Evolutionary conservation across 805 yeast genomes (phyloP).

Genomic region (Schizosaccharomyces cryophilus): DNA sequence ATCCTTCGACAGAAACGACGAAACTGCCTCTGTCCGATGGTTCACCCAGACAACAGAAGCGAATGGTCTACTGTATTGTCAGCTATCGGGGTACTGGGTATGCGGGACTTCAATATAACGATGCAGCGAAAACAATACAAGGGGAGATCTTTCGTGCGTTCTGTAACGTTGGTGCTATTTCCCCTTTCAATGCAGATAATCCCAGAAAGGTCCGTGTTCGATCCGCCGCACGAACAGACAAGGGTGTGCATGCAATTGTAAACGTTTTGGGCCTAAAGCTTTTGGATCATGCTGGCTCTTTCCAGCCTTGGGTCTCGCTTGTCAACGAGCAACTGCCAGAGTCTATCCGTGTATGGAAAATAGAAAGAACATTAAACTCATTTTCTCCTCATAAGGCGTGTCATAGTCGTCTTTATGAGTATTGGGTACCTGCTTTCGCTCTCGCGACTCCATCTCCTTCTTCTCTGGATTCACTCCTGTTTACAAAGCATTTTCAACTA

Average conservation of each 20-base stretch:
- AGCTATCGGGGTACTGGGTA: constrained; percentile 95
- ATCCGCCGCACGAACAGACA: constrained; percentile 49
- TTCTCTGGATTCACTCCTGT: not conserved
- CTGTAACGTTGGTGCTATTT: constrained; percentile 66
- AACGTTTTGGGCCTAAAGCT: constrained; percentile 69
- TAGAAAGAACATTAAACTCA: constrained; percentile 63
- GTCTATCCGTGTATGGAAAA: constrained; percentile 81
- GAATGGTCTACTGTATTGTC: constrained; percentile 68
- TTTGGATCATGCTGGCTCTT: constrained; percentile 63
- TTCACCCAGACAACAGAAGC: constrained; percentile 23
- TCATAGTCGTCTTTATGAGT: constrained; percentile 86
- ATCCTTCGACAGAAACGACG: too few species aligned
- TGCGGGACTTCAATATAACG: constrained; percentile 86
- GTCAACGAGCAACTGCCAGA: constrained; percentile 59
- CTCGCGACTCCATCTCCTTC: constrained; percentile 70
- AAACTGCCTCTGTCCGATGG: too few species aligned
- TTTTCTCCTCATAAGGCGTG: constrained; percentile 92
- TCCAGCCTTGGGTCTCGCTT: constrained; percentile 42
- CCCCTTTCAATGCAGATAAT: constrained; percentile 66
- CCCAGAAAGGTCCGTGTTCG: constrained; percentile 55
- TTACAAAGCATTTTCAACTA: constrained; percentile 45
- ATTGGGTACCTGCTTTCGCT: constrained; percentile 73
- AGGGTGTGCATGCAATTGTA: constrained; percentile 95
- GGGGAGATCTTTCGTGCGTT: constrained; percentile 68
- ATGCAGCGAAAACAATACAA: constrained; percentile 72